Conservation (phyloP, 495 filamentous ascomycete species). For the Rostrohypoxylon terebratum region DNA sequence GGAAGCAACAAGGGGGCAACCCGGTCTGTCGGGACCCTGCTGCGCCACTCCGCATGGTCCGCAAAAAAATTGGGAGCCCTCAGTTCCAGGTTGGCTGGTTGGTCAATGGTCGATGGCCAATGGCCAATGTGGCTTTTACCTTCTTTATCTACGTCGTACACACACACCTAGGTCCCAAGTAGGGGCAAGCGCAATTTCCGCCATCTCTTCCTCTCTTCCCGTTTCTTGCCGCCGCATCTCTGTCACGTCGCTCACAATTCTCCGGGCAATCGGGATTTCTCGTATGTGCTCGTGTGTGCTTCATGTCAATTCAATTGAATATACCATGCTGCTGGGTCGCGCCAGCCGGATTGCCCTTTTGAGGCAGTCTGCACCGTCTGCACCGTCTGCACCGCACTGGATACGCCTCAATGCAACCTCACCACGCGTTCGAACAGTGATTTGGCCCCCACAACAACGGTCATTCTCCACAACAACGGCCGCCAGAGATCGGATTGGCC, state of each 20-base stretch:
- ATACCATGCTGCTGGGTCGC: constrained; percentile 29
- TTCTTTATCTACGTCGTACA: neutral
- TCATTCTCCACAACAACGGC: constrained; percentile 41
- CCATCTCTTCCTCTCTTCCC: constrained; percentile 7
- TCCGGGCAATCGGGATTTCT: constrained; percentile 14
- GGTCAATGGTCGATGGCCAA: neutral
- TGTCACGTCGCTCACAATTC: constrained; percentile 10
- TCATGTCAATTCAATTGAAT: neutral
- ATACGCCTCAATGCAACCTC: constrained; percentile 35
- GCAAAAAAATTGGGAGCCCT: neutral
- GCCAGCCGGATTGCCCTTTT: constrained; percentile 29
- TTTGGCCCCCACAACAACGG: constrained; percentile 35
- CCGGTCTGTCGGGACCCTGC: neutral
- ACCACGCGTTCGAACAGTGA: constrained; percentile 17
- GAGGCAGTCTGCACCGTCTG: constrained; percentile 31
- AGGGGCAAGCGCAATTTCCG: constrained; percentile 13
- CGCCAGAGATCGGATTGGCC: constrained; percentile 32
- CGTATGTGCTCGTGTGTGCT: constrained; percentile 13
- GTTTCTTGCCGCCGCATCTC: constrained; percentile 5
- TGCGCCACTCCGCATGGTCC: constrained; percentile 6
- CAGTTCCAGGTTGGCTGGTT: too few species aligned
- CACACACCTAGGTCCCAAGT: neutral
- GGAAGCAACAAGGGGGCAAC: constrained; percentile 14
- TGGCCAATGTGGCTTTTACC: constrained; percentile 1
- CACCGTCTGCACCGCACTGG: constrained; percentile 16